phyloP scores from a whole-genome alignment of 805 yeast genomes.

The Hanseniaspora singularis region DNA sequence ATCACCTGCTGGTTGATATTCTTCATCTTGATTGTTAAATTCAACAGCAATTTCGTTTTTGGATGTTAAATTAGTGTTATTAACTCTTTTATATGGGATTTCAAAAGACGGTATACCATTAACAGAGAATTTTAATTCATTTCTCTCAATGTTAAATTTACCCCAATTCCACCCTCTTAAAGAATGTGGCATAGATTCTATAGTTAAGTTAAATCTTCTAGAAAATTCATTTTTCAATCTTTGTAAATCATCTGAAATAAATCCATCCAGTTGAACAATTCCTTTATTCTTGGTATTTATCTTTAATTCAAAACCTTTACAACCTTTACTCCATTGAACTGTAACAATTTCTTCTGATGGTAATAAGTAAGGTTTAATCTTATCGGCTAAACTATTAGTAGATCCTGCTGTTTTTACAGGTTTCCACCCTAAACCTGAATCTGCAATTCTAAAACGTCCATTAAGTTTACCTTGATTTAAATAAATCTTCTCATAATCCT shows the following conservation, averaged over 20 bases:
- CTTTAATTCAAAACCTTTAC: slow-evolving; percentile 80
- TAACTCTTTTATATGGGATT: slow-evolving; percentile 67
- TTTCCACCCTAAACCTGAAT: slow-evolving; percentile 98
- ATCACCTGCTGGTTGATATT: slow-evolving; percentile 68
- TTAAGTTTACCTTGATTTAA: slow-evolving; percentile 70
- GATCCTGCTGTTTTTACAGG: slow-evolving; percentile 34
- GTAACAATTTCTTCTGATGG: slow-evolving; percentile 76
- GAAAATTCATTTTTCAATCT: slow-evolving; percentile 73
- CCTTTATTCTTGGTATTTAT: slow-evolving; percentile 83
- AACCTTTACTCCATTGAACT: slow-evolving; percentile 84
- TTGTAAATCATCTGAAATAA: slow-evolving; percentile 71
- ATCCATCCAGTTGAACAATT: slow-evolving; percentile 81
- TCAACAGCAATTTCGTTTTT: slow-evolving; percentile 90
- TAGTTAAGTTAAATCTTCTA: slow-evolving; percentile 54
- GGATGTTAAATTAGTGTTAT: slow-evolving; percentile 80
- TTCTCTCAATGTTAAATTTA: slow-evolving; percentile 77
- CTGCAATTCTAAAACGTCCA: slow-evolving; percentile 91
- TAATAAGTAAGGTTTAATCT: slow-evolving; percentile 61
- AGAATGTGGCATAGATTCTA: slow-evolving; percentile 83
- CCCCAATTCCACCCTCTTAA: slow-evolving; percentile 99
- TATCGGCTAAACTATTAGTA: slow-evolving; percentile 34
- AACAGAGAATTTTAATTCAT: slow-evolving; percentile 75
- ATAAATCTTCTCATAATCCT: slow-evolving; percentile 84
- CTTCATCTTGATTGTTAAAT: slow-evolving; percentile 48
- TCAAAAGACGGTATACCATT: slow-evolving; percentile 87